Evolutionary conservation across 257 asterid genomes (phyloP).

Genomic region (Solanum raphanifolium): DNA sequence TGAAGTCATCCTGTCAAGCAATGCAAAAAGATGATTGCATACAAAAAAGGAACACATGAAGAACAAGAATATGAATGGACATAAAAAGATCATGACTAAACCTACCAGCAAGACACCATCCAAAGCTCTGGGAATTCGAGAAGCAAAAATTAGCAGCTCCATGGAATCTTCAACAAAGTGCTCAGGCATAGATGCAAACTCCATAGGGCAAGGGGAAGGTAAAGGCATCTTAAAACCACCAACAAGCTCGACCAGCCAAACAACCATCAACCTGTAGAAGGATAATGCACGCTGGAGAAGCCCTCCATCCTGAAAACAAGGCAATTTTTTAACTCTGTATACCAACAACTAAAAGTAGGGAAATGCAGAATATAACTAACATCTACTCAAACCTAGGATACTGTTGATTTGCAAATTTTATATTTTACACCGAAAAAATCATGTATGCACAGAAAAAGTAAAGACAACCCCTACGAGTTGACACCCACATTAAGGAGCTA

Average conservation of each 20-base stretch:
- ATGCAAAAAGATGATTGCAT: not conserved
- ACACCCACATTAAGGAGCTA: not conserved
- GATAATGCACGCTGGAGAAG: slow-evolving; percentile 80
- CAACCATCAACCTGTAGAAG: slow-evolving; percentile 79
- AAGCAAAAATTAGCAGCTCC: slow-evolving; percentile 93
- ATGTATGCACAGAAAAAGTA: not conserved
- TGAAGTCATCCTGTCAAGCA: slow-evolving; percentile 74
- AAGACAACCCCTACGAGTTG: not conserved
- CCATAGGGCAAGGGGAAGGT: slow-evolving; percentile 71
- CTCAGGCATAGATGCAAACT: slow-evolving; percentile 88
- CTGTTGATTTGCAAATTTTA: not conserved
- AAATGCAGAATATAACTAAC: not conserved
- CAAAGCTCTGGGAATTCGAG: slow-evolving; percentile 93
- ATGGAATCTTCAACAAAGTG: slow-evolving; percentile 93
- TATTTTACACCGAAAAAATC: not conserved
- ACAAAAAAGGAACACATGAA: not conserved
- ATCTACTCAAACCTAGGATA: not conserved
- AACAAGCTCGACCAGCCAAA: slow-evolving; percentile 77
- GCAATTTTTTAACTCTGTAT: not conserved
- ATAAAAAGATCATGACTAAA: not conserved
- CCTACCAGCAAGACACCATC: slow-evolving; percentile 82
- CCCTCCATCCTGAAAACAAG: slow-evolving; percentile 62
- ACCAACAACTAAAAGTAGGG: not conserved
- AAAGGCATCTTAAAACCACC: slow-evolving; percentile 95
- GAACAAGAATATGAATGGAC: not conserved